Evolutionary conservation across 345 rosid species (phyloP).

Genomic region (Gossypium thurberi): DNA sequence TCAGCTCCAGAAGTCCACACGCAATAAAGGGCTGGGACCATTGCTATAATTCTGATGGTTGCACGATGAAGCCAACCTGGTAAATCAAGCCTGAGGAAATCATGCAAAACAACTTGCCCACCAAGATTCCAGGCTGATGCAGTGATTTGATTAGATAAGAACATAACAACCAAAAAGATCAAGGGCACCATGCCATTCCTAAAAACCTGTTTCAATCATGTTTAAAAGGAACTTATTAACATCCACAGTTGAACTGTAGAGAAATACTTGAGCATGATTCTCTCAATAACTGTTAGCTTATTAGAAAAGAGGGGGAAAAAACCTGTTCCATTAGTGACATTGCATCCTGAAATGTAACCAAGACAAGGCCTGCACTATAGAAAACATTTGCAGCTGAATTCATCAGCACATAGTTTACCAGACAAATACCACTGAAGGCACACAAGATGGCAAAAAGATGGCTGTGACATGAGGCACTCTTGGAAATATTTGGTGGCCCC

Average conservation of each 20-base stretch:
- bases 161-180: conserved; percentile 52
- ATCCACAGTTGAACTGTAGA: not conserved
- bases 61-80: conserved; percentile 93
- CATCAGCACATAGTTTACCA: conserved; percentile 74
- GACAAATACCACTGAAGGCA: conserved; percentile 62
- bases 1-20: conserved; percentile 87
- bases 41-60: conserved; percentile 70
- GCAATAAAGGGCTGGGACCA: conserved; percentile 77
- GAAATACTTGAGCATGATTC: not conserved
- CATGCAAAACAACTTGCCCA: conserved; percentile 69
- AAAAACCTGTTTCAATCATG: conserved; percentile 48
- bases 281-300: not conserved
- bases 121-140: conserved; percentile 76
- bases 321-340: conserved; percentile 94
- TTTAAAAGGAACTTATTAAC: conserved; percentile 10
- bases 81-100: conserved; percentile 68
- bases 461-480: conserved; percentile 54
- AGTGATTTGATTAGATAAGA: conserved; percentile 65
- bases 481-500: conserved; percentile 38
- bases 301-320: conserved; percentile 17
- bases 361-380: conserved; percentile 65
- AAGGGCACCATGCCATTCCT: conserved; percentile 55
- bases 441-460: conserved; percentile 71
- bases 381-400: conserved; percentile 78
- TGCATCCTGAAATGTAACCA: conserved; percentile 86